Percentiles rank a stretch among this genome's conserved stretches.
Evolutionary conservation across 495 filamentous ascomycete genomes (phyloP).

Genomic region (Pseudevernia furfuracea): DNA sequence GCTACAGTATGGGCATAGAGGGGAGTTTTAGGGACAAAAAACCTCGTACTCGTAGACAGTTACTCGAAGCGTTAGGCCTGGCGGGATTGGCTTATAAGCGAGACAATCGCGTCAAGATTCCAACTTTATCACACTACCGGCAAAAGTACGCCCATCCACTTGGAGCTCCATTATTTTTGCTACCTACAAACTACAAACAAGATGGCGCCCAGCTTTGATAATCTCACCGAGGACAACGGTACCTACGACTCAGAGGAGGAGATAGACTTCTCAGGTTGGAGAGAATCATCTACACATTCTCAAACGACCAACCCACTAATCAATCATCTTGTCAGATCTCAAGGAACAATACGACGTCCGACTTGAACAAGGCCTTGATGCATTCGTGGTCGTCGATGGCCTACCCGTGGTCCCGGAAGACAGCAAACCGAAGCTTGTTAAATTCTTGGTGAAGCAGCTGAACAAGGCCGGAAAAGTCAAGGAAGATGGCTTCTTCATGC

Average conservation of each 20-base stretch:
- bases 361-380: conserved; percentile 88
- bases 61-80: background rate
- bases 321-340: conserved; percentile 55
- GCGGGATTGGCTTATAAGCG: background rate
- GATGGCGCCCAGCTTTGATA: conserved; percentile 70
- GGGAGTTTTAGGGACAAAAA: too few species aligned
- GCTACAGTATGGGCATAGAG: too few species aligned
- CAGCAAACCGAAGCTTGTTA: conserved; percentile 80
- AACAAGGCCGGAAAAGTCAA: conserved; percentile 71
- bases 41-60: too few species aligned
- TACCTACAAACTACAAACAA: conserved; percentile 21
- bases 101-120: background rate
- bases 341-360: conserved; percentile 89
- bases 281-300: conserved; percentile 21
- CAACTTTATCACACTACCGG: background rate
- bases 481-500: conserved; percentile 90
- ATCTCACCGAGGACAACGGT: conserved; percentile 69
- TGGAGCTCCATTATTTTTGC: background rate
- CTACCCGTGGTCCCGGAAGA: conserved; percentile 78
- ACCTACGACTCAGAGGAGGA: conserved; percentile 84
- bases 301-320: conserved; percentile 8
- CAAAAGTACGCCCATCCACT: background rate
- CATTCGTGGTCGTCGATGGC: conserved; percentile 92
- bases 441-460: conserved; percentile 88
- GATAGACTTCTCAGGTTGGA: conserved; percentile 76